phyloP scores from a whole-genome alignment of 2,329 filamentous ascomycete species.

The Daldinia sp. region DNA sequence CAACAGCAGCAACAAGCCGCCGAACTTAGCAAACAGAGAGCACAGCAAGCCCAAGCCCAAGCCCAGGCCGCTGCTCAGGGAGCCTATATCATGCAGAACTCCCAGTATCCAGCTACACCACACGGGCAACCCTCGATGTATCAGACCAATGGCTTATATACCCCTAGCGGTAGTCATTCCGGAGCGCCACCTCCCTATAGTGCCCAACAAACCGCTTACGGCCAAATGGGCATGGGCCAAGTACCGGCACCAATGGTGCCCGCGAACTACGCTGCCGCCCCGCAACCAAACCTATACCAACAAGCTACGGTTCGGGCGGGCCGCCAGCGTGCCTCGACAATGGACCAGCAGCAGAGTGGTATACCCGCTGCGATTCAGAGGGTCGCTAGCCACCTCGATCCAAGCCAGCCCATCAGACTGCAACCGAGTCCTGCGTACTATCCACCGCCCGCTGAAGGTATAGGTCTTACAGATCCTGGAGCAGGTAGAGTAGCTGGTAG shows the following conservation, averaged over 20 bases:
- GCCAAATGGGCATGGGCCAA: constrained; percentile 76
- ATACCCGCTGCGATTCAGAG: constrained; percentile 93
- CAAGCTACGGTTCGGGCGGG: constrained; percentile 80
- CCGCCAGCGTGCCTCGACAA: constrained; percentile 90
- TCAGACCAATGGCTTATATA: constrained; percentile 83
- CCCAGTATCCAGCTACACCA: constrained; percentile 58
- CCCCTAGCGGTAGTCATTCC: constrained; percentile 61
- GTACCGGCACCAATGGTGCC: constrained; percentile 70
- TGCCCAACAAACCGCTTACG: constrained; percentile 74
- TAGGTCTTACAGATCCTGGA: constrained; percentile 69
- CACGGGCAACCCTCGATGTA: constrained; percentile 73
- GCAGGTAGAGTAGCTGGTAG: constrained; percentile 67
- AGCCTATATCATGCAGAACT: constrained; percentile 66
- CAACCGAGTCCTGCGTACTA: constrained; percentile 98
- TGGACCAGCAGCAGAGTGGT: constrained; percentile 93
- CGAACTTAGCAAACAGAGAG: constrained; percentile 90
- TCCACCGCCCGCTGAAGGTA: constrained; percentile 86
- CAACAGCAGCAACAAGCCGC: constrained; percentile 97
- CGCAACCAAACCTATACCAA: constrained; percentile 70
- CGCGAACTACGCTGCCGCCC: constrained; percentile 66
- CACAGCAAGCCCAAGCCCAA: constrained; percentile 74
- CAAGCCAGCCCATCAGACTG: constrained; percentile 89
- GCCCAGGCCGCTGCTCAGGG: constrained; percentile 73
- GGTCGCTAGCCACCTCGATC: constrained; percentile 94
- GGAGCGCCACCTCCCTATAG: constrained; percentile 82